phyloP scores from a whole-genome alignment of 805 yeast genomes.

The Clavispora carvajalis region DNA sequence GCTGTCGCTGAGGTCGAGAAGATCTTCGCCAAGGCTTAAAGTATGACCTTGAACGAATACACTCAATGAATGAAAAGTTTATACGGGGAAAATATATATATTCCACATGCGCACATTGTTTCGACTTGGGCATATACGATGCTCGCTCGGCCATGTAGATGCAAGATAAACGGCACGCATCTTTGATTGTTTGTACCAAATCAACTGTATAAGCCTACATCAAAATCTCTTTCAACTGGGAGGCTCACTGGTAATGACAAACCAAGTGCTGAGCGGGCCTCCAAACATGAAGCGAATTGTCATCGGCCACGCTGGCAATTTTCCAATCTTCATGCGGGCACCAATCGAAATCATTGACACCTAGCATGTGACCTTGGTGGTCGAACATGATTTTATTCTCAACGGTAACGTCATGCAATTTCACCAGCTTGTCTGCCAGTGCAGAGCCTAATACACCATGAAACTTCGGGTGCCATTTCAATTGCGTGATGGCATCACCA shows the following conservation, averaged over 20 bases:
- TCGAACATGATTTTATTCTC: conserved; percentile 42
- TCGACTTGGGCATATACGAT: background rate
- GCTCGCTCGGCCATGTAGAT: too few species aligned
- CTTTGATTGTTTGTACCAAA: too few species aligned
- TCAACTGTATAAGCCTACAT: too few species aligned
- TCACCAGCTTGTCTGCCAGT: conserved; percentile 59
- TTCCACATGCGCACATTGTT: background rate
- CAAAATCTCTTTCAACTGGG: too few species aligned
- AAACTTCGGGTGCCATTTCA: conserved; percentile 67
- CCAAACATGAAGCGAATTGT: conserved; percentile 87
- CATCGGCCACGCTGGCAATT: conserved; percentile 75
- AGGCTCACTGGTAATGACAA: background rate
- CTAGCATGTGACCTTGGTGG: conserved; percentile 86
- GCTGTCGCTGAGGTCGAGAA: conserved; percentile 89
- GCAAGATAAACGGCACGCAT: too few species aligned
- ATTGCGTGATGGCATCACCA: conserved; percentile 50
- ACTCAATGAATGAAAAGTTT: conserved; percentile 3
- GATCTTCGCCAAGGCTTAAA: conserved; percentile 53
- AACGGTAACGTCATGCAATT: conserved; percentile 50
- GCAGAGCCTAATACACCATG: conserved; percentile 57
- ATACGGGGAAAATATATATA: conserved; percentile 5
- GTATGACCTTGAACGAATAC: conserved; percentile 1
- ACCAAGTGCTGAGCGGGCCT: conserved; percentile 42
- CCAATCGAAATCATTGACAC: conserved; percentile 84
- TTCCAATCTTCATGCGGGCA: conserved; percentile 64